phyloP scores from a whole-genome alignment of 495 filamentous ascomycete species.

The Recurvomyces mirabilis region DNA sequence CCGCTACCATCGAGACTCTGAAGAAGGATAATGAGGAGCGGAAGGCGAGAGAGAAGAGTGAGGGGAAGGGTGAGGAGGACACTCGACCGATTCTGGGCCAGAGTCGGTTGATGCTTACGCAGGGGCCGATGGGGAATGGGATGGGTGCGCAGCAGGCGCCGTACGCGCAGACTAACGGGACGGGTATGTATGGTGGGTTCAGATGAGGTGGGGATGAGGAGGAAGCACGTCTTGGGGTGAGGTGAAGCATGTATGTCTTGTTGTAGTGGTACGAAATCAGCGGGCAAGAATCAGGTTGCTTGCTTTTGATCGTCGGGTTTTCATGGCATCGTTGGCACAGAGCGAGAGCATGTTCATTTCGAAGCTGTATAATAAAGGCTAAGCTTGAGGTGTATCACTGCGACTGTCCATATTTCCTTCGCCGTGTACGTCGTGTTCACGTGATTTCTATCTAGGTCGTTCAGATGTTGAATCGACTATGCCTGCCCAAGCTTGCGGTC shows the following conservation, averaged over 20 bases:
- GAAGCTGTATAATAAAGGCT: background rate
- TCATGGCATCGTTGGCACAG: no score
- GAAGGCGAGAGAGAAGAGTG: constrained; percentile 74
- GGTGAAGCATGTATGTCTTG: no score
- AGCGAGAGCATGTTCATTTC: background rate
- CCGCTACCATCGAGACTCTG: constrained; percentile 66
- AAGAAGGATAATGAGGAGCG: constrained; percentile 97
- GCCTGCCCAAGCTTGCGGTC: no score
- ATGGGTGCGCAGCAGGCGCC: constrained; percentile 33
- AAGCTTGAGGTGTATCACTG: background rate
- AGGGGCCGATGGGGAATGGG: constrained; percentile 52
- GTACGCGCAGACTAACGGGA: constrained; percentile 32
- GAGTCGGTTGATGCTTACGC: constrained; percentile 94
- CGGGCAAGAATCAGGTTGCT: no score
- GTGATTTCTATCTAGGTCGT: no score
- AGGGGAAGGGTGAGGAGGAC: constrained; percentile 82
- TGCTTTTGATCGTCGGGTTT: no score
- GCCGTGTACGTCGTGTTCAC: no score
- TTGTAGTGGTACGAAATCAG: no score
- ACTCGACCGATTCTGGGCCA: constrained; percentile 87
- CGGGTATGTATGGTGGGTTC: constrained; percentile 31
- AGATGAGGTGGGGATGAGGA: constrained; percentile 16
- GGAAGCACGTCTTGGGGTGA: background rate
- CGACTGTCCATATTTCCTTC: no score
- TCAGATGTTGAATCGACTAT: no score